Percentiles rank a stretch among this genome's conserved stretches.
Conservation (phyloP, 352 stramenopile species). For the Aphanomyces stellatus region DNA sequence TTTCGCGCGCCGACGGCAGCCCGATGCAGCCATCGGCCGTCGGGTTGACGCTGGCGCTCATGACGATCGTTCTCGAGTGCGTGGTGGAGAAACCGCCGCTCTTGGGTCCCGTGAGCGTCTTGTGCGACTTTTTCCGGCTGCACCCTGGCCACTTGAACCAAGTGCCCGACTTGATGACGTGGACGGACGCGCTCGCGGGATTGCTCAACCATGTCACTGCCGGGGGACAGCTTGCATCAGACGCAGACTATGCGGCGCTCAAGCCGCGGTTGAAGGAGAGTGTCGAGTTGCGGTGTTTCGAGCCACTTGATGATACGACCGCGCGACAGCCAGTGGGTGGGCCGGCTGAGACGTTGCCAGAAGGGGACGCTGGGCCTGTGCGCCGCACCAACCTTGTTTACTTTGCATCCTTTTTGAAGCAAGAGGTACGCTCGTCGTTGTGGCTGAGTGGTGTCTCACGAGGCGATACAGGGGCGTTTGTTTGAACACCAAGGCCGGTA, state of each 20-base stretch:
- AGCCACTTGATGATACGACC: conserved; percentile 34
- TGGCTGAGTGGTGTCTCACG: too few species aligned
- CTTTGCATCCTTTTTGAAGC: conserved; percentile 23
- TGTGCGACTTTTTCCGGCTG: conserved; percentile 51
- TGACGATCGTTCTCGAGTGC: conserved; percentile 44
- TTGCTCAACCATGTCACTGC: conserved; percentile 48
- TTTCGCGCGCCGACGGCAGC: conserved; percentile 31
- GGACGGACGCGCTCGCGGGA: conserved; percentile 39
- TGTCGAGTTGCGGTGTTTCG: conserved; percentile 59
- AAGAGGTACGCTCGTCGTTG: conserved; percentile 16
- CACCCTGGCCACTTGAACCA: conserved; percentile 38
- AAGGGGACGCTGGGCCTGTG: conserved; percentile 1
- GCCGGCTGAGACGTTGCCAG: conserved; percentile 20
- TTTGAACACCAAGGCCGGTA: too few species aligned
- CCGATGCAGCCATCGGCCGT: conserved; percentile 34
- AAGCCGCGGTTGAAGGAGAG: conserved; percentile 53
- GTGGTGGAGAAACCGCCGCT: conserved; percentile 35
- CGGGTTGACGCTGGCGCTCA: conserved; percentile 38
- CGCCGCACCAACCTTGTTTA: background rate
- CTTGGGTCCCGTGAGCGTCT: conserved; percentile 47
- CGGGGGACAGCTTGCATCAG: too few species aligned
- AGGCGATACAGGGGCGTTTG: too few species aligned
- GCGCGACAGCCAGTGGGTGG: conserved; percentile 22
- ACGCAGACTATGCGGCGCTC: conserved; percentile 13
- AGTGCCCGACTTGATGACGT: conserved; percentile 28